Percentiles rank a stretch among this genome's conserved stretches.
Conservation (phyloP, 352 stramenopile species). For the Phytophthora fragariae region DNA sequence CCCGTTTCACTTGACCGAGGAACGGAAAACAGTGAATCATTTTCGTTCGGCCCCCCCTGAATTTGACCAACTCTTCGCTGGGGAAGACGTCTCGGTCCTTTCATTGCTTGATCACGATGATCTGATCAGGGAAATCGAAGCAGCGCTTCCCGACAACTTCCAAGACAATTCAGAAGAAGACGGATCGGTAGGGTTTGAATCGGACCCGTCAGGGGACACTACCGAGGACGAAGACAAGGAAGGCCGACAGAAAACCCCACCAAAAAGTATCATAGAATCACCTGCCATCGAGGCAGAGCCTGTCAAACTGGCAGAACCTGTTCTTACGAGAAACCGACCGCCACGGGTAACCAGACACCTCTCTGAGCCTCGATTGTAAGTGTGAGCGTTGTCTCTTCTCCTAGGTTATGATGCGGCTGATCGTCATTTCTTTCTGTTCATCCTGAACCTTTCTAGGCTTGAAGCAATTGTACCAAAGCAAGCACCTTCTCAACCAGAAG, state of each 20-base stretch:
- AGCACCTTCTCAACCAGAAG: constrained; percentile 4
- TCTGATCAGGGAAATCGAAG: constrained; percentile 76
- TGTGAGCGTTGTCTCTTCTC: neutral
- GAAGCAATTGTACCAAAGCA: constrained; percentile 21
- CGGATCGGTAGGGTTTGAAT: constrained; percentile 68
- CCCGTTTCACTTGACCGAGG: constrained; percentile 12
- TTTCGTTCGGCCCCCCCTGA: constrained; percentile 27
- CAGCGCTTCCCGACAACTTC: constrained; percentile 58
- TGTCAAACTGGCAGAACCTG: neutral
- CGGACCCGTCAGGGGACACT: constrained; percentile 76
- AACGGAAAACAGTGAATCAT: constrained; percentile 6
- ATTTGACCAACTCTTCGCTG: constrained; percentile 44
- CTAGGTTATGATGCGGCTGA: neutral
- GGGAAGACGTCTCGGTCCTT: constrained; percentile 45
- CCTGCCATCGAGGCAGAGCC: constrained; percentile 9
- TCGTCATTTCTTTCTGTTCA: neutral
- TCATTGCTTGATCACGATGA: constrained; percentile 55
- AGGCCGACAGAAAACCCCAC: constrained; percentile 40
- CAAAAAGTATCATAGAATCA: constrained; percentile 4
- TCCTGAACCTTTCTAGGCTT: constrained; percentile 17
- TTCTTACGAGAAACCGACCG: constrained; percentile 15
- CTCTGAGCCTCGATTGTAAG: constrained; percentile 50
- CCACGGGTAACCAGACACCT: constrained; percentile 41
- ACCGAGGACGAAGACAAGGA: constrained; percentile 65
- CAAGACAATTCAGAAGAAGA: constrained; percentile 56